A percentile compares a stretch with the other conserved stretches of the same genome.
Evolutionary conservation across 1,284 basidiomycete species (phyloP).

Genomic region (Apiotrichum montevideense): DNA sequence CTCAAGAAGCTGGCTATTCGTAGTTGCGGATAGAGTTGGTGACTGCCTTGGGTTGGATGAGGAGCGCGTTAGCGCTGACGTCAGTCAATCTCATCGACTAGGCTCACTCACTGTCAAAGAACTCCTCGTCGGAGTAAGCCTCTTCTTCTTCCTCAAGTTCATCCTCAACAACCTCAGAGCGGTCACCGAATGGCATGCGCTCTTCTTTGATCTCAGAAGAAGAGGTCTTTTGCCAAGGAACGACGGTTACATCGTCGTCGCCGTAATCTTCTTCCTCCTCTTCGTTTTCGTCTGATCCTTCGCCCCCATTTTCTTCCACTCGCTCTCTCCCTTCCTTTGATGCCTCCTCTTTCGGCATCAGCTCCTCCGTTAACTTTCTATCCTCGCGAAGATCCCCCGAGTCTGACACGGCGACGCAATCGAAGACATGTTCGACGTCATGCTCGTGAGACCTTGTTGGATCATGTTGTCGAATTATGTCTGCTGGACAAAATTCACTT

Average conservation of each 20-base stretch:
- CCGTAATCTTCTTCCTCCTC: conserved; percentile 26
- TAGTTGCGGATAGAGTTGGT: conserved; percentile 3
- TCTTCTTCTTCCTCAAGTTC: conserved; percentile 15
- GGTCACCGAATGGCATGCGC: conserved; percentile 6
- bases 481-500: background rate
- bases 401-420: no score
- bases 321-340: no score
- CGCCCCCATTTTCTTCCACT: background rate
- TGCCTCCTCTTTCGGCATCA: no score
- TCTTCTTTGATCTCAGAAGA: background rate
- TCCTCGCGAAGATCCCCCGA: no score
- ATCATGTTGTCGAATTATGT: background rate
- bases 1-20: background rate
- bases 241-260: conserved; percentile 8
- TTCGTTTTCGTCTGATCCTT: conserved; percentile 6
- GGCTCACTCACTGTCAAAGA: background rate
- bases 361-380: no score
- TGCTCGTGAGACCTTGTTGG: background rate
- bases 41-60: background rate
- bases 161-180: conserved; percentile 20
- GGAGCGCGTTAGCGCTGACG: background rate
- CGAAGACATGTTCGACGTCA: no score
- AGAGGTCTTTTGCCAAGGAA: background rate
- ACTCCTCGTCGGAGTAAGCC: conserved; percentile 7
- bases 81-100: background rate